phyloP scores from a whole-genome alignment of 139 green algal species.

The Chlamydomonas incerta region DNA sequence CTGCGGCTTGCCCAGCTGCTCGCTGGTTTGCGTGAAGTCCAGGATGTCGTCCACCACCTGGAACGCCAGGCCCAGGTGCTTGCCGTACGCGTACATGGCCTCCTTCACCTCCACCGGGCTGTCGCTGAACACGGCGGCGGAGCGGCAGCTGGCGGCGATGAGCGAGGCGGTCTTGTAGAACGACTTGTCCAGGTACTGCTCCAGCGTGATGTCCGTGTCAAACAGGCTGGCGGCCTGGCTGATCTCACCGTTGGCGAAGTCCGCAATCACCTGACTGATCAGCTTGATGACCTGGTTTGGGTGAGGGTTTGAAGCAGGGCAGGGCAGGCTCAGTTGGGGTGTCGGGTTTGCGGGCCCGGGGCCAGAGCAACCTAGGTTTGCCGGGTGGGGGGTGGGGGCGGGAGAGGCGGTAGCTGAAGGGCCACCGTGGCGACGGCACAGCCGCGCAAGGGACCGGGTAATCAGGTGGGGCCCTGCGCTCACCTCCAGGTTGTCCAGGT shows the following conservation, averaged over 20 bases:
- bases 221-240: conserved; percentile 92
- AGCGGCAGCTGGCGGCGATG: conserved; percentile 95
- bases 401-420: too few relatives aligned
- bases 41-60: conserved; percentile 99
- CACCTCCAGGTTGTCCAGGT: conserved; percentile 99
- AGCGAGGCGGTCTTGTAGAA: conserved; percentile 99
- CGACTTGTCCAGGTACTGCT: conserved; percentile 96
- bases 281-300: conserved; percentile 98
- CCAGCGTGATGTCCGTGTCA: conserved; percentile 88
- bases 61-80: conserved; percentile 97
- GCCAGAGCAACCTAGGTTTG: too few relatives aligned
- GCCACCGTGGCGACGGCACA: too few relatives aligned
- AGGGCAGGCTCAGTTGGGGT: too few relatives aligned
- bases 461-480: too few relatives aligned
- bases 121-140: conserved; percentile 90
- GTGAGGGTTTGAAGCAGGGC: not conserved
- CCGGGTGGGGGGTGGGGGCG: too few relatives aligned
- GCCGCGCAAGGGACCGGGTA: too few relatives aligned
- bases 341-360: too few relatives aligned
- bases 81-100: conserved; percentile 96
- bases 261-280: conserved; percentile 97
- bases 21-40: conserved; percentile 96
- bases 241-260: conserved; percentile 99
- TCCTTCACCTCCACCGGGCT: conserved; percentile 75
- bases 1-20: conserved; percentile 97